Evolutionary conservation across 2,329 filamentous ascomycete genomes (phyloP), one percentile per base, ranked within the genome.

Genomic region (Cladophialophora psammophila): DNA sequence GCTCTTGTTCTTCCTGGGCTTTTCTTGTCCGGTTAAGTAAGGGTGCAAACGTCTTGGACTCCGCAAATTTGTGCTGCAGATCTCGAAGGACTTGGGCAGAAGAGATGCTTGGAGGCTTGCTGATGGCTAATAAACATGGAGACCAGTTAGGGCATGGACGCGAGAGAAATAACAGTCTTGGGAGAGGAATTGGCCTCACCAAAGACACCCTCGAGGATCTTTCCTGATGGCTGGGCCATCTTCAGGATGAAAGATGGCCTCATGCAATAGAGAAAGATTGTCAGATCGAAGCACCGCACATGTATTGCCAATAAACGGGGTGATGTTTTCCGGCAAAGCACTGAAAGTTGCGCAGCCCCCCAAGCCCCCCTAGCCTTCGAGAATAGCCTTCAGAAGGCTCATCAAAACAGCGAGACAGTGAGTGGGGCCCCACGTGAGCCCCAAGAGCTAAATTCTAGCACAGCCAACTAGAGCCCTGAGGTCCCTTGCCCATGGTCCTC

Each of bases 31-130:
- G 85, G 80, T 35, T 88, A 66, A 98, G 84, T 85, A 91, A 90
- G 38, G 93, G 91, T 65, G 86, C 85, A 83, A 99, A 98, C 70
- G 92, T 83, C 32, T 81, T 77, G 1, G 95, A 98, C 10, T 88
- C 87, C 73, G 93, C 92, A 85, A 98, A 96, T 72, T 90, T 87
- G 20, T 85, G 82, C 81, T 98, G 93, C 66, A 96, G 89, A 76
- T 94, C 90, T 76, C 94, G 93, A 72, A 99, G 88, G 42, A 96
- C 91, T 78, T 96, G 92, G 59, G 94, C 94, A 38, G 94, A 98
- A 77, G 91, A 93, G 75, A 94, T 87, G 74, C 90, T 91, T 75
- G 89, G 84, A 34, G 95, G 95, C 81, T 99, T 99, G 82, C 97
- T 93, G 79, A 99, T 91, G 78, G 92, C 94, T 97, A 73, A 40